These are phyloP conservation scores for Colletotrichum sp. DNA, from an alignment of 2,329 filamentous ascomycete species.

Conservation along the genomic window DNA sequence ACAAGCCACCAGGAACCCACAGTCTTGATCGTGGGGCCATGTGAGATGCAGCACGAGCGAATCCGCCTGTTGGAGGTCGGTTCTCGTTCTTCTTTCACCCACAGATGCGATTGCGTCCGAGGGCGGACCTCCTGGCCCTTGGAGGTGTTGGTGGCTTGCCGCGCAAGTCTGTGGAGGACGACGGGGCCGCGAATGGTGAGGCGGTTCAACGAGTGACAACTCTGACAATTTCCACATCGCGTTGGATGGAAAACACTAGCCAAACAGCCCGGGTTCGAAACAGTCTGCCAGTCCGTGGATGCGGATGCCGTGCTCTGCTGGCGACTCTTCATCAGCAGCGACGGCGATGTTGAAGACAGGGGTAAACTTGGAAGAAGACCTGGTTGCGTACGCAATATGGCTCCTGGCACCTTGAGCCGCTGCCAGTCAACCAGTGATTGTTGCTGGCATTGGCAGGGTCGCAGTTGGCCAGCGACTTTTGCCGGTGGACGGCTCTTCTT, in stretches of 20 bases:
- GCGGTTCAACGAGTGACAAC: neutral
- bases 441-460: neutral
- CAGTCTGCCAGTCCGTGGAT: neutral
- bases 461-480: neutral
- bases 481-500: neutral
- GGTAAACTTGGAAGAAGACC: neutral
- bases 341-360: neutral
- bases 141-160: constrained; percentile 8
- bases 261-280: neutral
- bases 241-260: neutral
- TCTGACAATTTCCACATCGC: constrained; percentile 2
- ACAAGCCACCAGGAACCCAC: constrained; percentile 9
- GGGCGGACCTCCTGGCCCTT: neutral
- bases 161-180: neutral
- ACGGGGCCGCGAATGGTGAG: neutral
- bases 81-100: neutral
- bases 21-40: constrained; percentile 7
- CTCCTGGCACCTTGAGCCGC: neutral
- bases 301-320: neutral
- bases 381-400: neutral
- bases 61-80: neutral
- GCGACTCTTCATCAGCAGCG: neutral
- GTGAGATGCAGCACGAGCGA: constrained; percentile 4
- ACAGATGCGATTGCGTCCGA: neutral
- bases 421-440: neutral